Percentiles rank a stretch among this genome's conserved stretches.
These are phyloP conservation scores for Microcyclospora tardicrescens DNA, from an alignment of 2,329 filamentous ascomycete genomes.

Conservation along the genomic window DNA sequence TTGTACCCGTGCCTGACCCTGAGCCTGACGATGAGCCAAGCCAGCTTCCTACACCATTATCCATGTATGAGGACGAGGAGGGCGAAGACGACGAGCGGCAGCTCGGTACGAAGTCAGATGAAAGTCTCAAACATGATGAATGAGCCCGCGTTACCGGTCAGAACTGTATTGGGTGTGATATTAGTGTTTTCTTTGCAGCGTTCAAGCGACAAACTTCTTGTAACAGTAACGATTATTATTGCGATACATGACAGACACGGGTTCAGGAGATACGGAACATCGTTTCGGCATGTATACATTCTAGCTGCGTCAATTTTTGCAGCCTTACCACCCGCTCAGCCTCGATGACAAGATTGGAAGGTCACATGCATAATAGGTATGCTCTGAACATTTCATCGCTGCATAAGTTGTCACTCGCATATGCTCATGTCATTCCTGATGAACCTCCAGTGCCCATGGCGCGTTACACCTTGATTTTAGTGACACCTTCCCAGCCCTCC, in stretches of 20 bases:
- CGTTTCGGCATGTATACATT: too few species aligned
- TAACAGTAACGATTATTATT: too few species aligned
- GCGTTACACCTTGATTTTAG: constrained; percentile 6
- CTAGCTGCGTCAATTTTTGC: too few species aligned
- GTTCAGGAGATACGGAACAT: too few species aligned
- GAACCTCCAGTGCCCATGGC: background rate
- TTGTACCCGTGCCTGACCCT: too few species aligned
- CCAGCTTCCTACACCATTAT: constrained; percentile 13
- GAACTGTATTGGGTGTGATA: too few species aligned
- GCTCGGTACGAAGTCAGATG: background rate
- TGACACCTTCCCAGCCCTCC: constrained; percentile 20
- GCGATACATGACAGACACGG: too few species aligned
- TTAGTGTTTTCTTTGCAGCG: constrained; percentile 1
- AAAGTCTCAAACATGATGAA: background rate
- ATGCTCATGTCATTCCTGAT: background rate
- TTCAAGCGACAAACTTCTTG: constrained; percentile 2
- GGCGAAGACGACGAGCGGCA: background rate
- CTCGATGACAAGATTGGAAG: too few species aligned
- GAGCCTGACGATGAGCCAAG: constrained; percentile 8
- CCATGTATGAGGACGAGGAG: constrained; percentile 16
- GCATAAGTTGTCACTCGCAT: background rate
- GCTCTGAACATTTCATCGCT: too few species aligned
- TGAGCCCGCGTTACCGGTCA: too few species aligned
- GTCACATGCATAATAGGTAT: too few species aligned
- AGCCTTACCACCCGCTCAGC: too few species aligned